Evolutionary conservation across 2,329 filamentous ascomycete species (phyloP).

Genomic region (Trichocomaceae sp.): DNA sequence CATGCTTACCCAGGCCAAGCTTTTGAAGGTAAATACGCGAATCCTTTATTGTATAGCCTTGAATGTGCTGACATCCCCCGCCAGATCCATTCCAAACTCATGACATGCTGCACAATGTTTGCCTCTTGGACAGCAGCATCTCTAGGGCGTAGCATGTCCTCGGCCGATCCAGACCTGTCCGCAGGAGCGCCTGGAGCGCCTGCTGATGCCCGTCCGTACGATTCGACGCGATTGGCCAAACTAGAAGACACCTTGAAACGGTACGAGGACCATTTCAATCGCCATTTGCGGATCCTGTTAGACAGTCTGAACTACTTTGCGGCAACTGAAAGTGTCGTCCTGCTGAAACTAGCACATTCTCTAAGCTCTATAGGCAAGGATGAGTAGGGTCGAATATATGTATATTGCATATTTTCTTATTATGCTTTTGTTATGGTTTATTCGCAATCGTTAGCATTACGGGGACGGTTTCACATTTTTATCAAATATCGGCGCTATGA

Average conservation of each 20-base stretch:
- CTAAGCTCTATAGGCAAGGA: constrained; percentile 38
- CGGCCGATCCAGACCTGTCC: constrained; percentile 69
- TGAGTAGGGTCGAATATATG: constrained; percentile 19
- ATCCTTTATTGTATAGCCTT: too few species aligned
- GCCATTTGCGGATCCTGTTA: constrained; percentile 86
- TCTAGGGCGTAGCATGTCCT: constrained; percentile 75
- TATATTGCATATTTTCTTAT: neutral
- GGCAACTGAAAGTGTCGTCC: constrained; percentile 90
- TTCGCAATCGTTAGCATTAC: neutral
- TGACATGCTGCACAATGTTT: constrained; percentile 93
- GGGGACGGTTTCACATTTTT: neutral
- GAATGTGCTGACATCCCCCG: neutral
- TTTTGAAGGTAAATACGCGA: constrained; percentile 68
- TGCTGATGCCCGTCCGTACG: constrained; percentile 42
- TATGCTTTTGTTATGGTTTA: neutral
- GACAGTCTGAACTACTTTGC: constrained; percentile 93
- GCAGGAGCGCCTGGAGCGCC: constrained; percentile 25
- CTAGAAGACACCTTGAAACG: constrained; percentile 81
- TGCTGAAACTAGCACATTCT: constrained; percentile 62
- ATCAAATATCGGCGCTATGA: neutral
- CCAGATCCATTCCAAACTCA: constrained; percentile 93
- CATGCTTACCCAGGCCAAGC: constrained; percentile 95
- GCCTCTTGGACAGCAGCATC: constrained; percentile 75
- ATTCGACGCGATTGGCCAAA: constrained; percentile 60
- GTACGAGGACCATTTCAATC: constrained; percentile 88